phyloP scores from a whole-genome alignment of 495 filamentous ascomycete species.

The Neurospora pannonica region DNA sequence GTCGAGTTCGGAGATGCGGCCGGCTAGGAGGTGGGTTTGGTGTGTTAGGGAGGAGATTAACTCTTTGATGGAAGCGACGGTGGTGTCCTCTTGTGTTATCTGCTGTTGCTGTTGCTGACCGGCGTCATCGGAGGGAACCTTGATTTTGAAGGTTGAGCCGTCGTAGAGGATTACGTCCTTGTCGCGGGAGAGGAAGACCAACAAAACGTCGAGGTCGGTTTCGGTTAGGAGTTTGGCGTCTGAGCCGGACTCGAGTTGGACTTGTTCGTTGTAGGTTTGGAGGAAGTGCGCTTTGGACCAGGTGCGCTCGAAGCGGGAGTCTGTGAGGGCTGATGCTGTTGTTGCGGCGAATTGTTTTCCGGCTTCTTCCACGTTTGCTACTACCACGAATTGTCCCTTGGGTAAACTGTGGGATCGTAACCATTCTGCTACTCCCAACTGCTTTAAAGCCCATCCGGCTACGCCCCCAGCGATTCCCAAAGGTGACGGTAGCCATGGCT shows the following conservation, averaged over 20 bases:
- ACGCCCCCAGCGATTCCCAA: conserved; percentile 36
- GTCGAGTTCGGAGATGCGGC: conserved; percentile 48
- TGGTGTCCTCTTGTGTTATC: conserved; percentile 66
- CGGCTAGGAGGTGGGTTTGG: conserved; percentile 43
- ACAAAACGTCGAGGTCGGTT: conserved; percentile 56
- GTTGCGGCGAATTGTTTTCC: conserved; percentile 38
- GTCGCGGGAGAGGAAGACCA: conserved; percentile 67
- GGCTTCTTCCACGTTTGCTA: conserved; percentile 48
- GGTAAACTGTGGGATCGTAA: conserved; percentile 36
- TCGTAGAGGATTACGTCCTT: conserved; percentile 54
- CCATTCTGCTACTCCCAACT: conserved; percentile 51
- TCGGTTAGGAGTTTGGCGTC: conserved; percentile 47
- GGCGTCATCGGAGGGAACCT: conserved; percentile 31
- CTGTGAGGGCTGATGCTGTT: conserved; percentile 33
- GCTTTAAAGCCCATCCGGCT: conserved; percentile 65
- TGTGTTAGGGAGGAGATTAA: conserved; percentile 51
- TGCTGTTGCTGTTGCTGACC: conserved; percentile 3
- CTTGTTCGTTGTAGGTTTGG: conserved; percentile 43
- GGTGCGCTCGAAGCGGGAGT: conserved; percentile 49
- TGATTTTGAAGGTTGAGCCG: conserved; percentile 68
- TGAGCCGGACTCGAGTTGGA: conserved; percentile 21
- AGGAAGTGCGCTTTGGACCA: conserved; percentile 58
- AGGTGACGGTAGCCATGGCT: conserved; percentile 25
- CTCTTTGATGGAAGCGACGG: conserved; percentile 68
- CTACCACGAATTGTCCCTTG: conserved; percentile 45